Evolutionary conservation across 1,284 basidiomycete genomes (phyloP), one percentile per base, ranked within the genome.

Genomic region (Fomitopsis schrenkii): DNA sequence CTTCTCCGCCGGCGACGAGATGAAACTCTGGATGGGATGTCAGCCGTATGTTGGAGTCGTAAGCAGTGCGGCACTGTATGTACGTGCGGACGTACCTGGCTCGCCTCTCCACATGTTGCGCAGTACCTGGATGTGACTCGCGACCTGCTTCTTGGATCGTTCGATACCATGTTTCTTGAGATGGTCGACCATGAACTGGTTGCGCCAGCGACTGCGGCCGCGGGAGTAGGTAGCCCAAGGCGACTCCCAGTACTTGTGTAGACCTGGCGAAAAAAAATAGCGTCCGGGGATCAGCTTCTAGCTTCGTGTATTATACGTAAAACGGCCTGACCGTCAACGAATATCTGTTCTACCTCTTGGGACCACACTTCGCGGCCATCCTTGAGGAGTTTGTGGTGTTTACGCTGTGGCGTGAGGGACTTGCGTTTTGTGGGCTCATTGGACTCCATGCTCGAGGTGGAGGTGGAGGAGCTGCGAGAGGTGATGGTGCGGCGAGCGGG

Each of bases 71-170:
- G 41, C 45, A 35, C 53, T 26, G 42, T 45, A 5, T 46, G 38
- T 40, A 15, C 52, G 46, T 35, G 59, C 40, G 44, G 46, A 70
- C 79, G 46, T 64, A 89, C 89, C 85, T 77, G 85, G 80, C 63
- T 90, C 84, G 40, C 88, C 90, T 71, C 91, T 91, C 90, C 89
- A 91, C 90, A 92, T 92, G 70, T 91, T 92, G 52, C 89, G 79
- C 55, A 92, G 74, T 60, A 92, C 90, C 71, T 93, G 90, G 58
- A 93, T 90, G 70, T 93, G 90, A 70, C 87, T 90, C 19, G 91
- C 90, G 67, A 93, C 90, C 72, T 92, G 90, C 71, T 92, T 92
- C 80, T 90, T 91, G 45, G 87, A 82, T 40, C 90, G 85, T 35
- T 80, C 79, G 68, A 93, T 83, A 61, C 86, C 87, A 46, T 79